phyloP scores from a whole-genome alignment of 1,284 basidiomycete species.

The Tetrapyrgos nigripes region DNA sequence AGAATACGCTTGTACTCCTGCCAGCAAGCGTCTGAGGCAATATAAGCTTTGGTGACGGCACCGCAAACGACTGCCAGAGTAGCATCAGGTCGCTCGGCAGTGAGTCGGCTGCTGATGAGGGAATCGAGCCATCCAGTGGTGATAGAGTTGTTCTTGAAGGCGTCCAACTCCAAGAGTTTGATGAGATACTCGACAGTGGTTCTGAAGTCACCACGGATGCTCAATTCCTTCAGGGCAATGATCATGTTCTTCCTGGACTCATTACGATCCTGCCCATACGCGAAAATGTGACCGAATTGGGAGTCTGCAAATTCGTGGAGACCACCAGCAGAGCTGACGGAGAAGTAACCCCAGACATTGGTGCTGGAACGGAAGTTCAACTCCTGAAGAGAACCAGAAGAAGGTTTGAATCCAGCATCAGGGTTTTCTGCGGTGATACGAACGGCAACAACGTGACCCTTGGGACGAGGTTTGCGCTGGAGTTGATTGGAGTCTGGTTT shows the following conservation, averaged over 20 bases:
- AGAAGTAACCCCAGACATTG: conserved; percentile 99
- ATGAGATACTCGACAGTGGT: conserved; percentile 99
- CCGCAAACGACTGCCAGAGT: conserved; percentile 96
- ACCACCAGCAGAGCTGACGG: conserved; percentile 93
- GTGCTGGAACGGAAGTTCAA: conserved; percentile 99
- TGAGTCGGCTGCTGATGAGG: conserved; percentile 95
- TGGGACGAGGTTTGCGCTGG: conserved; percentile 95
- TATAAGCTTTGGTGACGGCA: conserved; percentile 95
- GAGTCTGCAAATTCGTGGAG: conserved; percentile 99
- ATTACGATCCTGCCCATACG: conserved; percentile 95
- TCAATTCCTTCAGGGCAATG: conserved; percentile 97
- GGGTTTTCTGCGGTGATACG: conserved; percentile 99
- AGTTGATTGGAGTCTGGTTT: conserved; percentile 87
- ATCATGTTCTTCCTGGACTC: conserved; percentile 99
- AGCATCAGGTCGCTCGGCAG: conserved; percentile 94
- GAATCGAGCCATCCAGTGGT: conserved; percentile 99
- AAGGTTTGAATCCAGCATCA: conserved; percentile 99
- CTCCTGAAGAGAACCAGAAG: conserved; percentile 95
- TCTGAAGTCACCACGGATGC: conserved; percentile 98
- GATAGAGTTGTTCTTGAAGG: conserved; percentile 97
- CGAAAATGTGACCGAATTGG: conserved; percentile 99
- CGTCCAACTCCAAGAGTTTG: conserved; percentile 95
- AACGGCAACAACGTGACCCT: conserved; percentile 98
- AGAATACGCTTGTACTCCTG: conserved; percentile 94
- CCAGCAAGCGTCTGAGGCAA: conserved; percentile 90